A percentile compares a stretch with the other conserved stretches of the same genome.
These are phyloP conservation scores for Mycena vitilis DNA, from an alignment of 768 basidiomycete genomes.

Conservation along the genomic window DNA sequence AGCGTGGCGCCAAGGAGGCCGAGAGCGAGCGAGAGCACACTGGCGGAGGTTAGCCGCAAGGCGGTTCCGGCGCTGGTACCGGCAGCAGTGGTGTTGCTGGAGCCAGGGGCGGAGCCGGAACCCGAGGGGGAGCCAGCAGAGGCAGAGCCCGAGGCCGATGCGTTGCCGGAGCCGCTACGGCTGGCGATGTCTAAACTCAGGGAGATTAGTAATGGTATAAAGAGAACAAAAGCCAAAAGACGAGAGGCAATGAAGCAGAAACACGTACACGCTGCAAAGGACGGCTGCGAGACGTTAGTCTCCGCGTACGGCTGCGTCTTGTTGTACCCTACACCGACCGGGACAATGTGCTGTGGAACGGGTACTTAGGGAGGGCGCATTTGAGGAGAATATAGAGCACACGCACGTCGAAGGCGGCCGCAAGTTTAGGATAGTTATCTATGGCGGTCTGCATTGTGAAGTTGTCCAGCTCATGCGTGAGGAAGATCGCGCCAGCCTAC, in stretches of 20 bases:
- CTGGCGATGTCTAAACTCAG: background rate
- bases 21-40: background rate
- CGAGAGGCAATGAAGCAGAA: background rate
- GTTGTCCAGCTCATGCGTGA: constrained; percentile 69
- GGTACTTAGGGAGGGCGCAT: background rate
- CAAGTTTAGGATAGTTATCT: constrained; percentile 59
- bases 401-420: constrained; percentile 58
- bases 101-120: background rate
- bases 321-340: constrained; percentile 64
- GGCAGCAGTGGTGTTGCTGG: background rate
- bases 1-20: background rate
- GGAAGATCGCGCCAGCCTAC: constrained; percentile 32
- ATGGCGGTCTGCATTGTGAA: constrained; percentile 70
- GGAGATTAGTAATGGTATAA: background rate
- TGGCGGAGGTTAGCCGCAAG: background rate
- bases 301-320: constrained; percentile 66
- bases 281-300: constrained; percentile 52
- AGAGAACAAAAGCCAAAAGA: background rate
- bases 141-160: background rate
- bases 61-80: background rate
- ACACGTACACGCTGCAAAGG: constrained; percentile 61
- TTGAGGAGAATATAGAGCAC: background rate
- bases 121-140: background rate
- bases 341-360: constrained; percentile 55
- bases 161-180: background rate